phyloP scores from a whole-genome alignment of 2,329 filamentous ascomycete genomes.

The Colletotrichum sp. region DNA sequence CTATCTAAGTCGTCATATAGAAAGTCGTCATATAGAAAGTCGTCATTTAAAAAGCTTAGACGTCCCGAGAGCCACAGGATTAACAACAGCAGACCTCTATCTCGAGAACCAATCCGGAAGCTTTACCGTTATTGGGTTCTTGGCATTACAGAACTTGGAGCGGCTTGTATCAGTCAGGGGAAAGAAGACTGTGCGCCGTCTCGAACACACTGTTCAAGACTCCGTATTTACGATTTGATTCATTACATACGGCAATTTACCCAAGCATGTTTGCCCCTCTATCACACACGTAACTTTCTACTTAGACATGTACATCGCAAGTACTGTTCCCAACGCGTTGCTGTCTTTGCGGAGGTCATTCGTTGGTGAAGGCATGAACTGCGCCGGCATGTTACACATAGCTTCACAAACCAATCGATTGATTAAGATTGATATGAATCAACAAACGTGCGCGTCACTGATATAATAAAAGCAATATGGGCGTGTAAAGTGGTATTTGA shows the following conservation, averaged over 20 bases:
- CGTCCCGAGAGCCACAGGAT: background rate
- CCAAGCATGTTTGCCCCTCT: background rate
- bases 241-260: background rate
- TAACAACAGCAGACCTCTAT: background rate
- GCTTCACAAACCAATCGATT: too few species aligned
- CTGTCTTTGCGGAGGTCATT: background rate
- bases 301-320: too few species aligned
- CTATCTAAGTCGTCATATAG: background rate
- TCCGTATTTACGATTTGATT: too few species aligned
- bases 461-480: rapidly evolving
- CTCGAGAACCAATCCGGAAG: background rate
- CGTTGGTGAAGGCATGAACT: too few species aligned
- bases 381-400: too few species aligned
- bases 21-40: background rate
- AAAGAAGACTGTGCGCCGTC: background rate
- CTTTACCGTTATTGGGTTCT: background rate
- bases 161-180: background rate
- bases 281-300: background rate
- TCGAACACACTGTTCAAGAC: background rate
- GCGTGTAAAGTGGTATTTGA: background rate
- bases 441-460: background rate
- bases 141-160: too few species aligned
- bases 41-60: background rate
- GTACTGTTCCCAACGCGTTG: too few species aligned
- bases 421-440: too few species aligned